Percentiles rank a stretch among this genome's conserved stretches.
These are phyloP conservation scores for Thelonectria olida DNA, from an alignment of 2,329 filamentous ascomycete species.

Conservation along the genomic window DNA sequence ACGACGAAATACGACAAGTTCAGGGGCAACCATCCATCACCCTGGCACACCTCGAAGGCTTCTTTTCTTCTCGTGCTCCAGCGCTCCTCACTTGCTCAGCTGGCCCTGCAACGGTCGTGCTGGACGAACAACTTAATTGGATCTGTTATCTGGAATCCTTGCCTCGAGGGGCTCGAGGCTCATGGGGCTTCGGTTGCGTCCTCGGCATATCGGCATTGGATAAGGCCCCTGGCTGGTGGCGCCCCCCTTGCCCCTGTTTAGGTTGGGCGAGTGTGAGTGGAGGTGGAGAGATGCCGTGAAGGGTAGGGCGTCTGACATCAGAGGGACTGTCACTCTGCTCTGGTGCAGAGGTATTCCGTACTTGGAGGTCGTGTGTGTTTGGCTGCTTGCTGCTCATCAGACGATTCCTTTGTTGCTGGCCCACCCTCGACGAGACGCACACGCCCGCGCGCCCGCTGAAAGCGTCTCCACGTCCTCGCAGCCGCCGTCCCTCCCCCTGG, in stretches of 20 bases:
- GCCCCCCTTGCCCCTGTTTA: not conserved
- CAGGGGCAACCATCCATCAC: not conserved
- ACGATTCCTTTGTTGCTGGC: not conserved
- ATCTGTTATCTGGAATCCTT: slow-evolving; percentile 20
- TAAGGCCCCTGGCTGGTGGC: not conserved
- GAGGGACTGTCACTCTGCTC: not conserved
- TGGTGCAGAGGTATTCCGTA: not conserved
- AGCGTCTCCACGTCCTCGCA: not conserved
- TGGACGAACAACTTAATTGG: slow-evolving; percentile 23
- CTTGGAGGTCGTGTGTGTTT: not conserved
- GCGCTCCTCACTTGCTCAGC: slow-evolving; percentile 21
- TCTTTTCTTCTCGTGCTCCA: slow-evolving; percentile 2
- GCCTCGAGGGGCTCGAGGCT: slow-evolving; percentile 1
- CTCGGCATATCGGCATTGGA: slow-evolving; percentile 30
- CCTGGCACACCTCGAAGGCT: too few relatives aligned
- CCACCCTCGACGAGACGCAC: not conserved
- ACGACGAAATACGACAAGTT: not conserved
- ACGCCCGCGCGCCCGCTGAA: not conserved
- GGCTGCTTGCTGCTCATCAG: not conserved
- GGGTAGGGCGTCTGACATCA: not conserved
- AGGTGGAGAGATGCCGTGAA: not conserved
- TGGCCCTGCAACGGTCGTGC: not conserved
- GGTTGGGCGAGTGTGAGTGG: not conserved
- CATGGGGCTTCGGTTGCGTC: slow-evolving; percentile 21
- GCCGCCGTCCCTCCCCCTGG: not conserved